A percentile compares a stretch with the other conserved stretches of the same genome.
These are phyloP conservation scores for Porodaedalea pini DNA, from an alignment of 1,284 basidiomycete genomes.

Conservation along the genomic window DNA sequence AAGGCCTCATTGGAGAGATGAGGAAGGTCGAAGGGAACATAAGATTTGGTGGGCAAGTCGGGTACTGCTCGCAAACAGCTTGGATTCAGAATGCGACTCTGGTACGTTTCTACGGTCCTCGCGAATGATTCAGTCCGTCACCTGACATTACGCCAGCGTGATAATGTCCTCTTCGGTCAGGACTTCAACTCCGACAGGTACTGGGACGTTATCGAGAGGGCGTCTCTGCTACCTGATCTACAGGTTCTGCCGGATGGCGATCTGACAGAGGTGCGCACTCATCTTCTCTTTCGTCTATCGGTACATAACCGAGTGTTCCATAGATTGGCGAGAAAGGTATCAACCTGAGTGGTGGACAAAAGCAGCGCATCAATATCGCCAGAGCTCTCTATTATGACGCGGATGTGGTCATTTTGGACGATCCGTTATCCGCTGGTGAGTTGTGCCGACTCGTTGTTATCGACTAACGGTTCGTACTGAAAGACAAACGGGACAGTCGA, in stretches of 20 bases:
- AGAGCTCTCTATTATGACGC: conserved; percentile 70
- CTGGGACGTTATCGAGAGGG: conserved; percentile 58
- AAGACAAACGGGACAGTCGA: conserved; percentile 41
- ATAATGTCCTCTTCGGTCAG: conserved; percentile 67
- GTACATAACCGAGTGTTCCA: conserved; percentile 10
- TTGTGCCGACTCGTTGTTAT: conserved; percentile 7
- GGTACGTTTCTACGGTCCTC: conserved; percentile 39
- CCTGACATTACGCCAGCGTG: conserved; percentile 35
- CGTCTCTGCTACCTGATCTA: conserved; percentile 66
- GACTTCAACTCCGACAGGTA: conserved; percentile 66
- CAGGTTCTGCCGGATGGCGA: conserved; percentile 72
- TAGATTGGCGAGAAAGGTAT: conserved; percentile 68
- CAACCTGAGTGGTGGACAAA: conserved; percentile 58
- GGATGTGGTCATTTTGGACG: conserved; percentile 69
- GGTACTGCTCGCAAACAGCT: conserved; percentile 81
- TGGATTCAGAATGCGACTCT: conserved; percentile 88
- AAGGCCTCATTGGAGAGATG: conserved; percentile 77
- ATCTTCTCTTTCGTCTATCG: conserved; percentile 3
- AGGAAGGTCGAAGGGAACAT: conserved; percentile 50
- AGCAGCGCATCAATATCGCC: conserved; percentile 69
- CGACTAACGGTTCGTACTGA: neutral
- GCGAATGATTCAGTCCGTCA: neutral
- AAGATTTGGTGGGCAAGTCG: conserved; percentile 65
- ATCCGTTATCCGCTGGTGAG: conserved; percentile 67
- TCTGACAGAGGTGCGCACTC: conserved; percentile 54